These are phyloP conservation scores for Senna siamea DNA, from an alignment of 306 rosid genomes.

Conservation along the genomic window DNA sequence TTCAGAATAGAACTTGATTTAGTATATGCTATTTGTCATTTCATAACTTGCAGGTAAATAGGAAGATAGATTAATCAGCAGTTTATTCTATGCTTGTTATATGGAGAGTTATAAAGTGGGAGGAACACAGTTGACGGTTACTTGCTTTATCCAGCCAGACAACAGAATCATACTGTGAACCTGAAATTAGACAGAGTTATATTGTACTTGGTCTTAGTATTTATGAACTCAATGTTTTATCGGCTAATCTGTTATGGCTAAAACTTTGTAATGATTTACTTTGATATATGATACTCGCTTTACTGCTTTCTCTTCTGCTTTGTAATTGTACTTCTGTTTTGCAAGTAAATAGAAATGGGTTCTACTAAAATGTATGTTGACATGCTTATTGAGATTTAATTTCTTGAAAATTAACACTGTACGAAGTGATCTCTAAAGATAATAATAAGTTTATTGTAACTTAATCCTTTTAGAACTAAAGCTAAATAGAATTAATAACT, in stretches of 20 bases:
- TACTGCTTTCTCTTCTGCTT: conserved; percentile 31
- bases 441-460: too few species aligned
- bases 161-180: conserved; percentile 41
- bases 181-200: conserved; percentile 38
- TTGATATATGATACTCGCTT: conserved; percentile 40
- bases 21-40: conserved; percentile 2
- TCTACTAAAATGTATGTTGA: too few species aligned
- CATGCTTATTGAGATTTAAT: too few species aligned
- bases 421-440: too few species aligned
- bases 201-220: conserved; percentile 35
- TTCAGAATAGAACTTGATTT: conserved; percentile 13
- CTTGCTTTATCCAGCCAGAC: conserved; percentile 53
- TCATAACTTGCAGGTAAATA: conserved; percentile 54
- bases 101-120: conserved; percentile 22
- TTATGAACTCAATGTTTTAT: conserved; percentile 39
- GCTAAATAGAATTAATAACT: too few species aligned
- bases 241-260: conserved; percentile 42
- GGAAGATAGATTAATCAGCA: conserved; percentile 39
- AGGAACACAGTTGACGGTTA: conserved; percentile 44
- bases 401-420: too few species aligned
- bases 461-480: too few species aligned
- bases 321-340: too few species aligned
- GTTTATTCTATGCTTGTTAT: too few species aligned
- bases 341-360: too few species aligned
- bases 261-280: conserved; percentile 29